Conservation (phyloP, 2,329 filamentous ascomycete genomes). For the Venturia nashicola region DNA sequence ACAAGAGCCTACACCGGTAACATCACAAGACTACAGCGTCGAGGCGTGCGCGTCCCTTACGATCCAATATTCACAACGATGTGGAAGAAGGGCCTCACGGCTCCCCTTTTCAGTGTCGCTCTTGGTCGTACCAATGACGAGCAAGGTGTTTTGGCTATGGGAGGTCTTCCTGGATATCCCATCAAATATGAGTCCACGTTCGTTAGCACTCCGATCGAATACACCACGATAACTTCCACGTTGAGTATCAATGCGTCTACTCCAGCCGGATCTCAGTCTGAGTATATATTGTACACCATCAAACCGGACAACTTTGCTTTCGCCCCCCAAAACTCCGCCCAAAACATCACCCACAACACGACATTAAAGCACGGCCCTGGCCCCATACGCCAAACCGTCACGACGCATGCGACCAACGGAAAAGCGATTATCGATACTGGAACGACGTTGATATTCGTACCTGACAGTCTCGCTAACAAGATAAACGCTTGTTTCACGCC, state of each 20-base stretch:
- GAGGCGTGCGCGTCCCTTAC: not conserved
- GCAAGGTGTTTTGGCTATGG: not conserved
- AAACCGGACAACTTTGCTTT: not conserved
- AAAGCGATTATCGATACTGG: conserved; percentile 7
- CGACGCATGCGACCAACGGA: not conserved
- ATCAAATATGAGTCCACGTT: not conserved
- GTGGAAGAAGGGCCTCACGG: not conserved
- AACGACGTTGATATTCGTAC: conserved; percentile 5
- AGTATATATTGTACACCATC: conserved; percentile 5
- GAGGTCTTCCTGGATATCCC: not conserved
- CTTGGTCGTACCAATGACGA: not conserved
- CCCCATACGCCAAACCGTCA: not conserved
- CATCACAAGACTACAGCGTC: too few species aligned
- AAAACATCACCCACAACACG: too few species aligned
- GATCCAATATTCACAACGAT: conserved; percentile 2
- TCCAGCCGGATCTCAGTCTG: too few species aligned
- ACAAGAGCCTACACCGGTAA: conserved; percentile 3
- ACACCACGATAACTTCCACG: not conserved
- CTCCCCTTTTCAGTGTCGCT: conserved; percentile 7
- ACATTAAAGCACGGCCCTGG: too few species aligned
- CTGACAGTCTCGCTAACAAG: not conserved
- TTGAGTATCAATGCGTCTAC: too few species aligned
- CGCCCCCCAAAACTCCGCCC: too few species aligned
- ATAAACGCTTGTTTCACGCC: conserved; percentile 1
- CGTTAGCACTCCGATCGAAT: not conserved